A percentile compares a stretch with the other conserved stretches of the same genome.
Conservation (phyloP, 805 yeast species). For the Pichia occidentalis region DNA sequence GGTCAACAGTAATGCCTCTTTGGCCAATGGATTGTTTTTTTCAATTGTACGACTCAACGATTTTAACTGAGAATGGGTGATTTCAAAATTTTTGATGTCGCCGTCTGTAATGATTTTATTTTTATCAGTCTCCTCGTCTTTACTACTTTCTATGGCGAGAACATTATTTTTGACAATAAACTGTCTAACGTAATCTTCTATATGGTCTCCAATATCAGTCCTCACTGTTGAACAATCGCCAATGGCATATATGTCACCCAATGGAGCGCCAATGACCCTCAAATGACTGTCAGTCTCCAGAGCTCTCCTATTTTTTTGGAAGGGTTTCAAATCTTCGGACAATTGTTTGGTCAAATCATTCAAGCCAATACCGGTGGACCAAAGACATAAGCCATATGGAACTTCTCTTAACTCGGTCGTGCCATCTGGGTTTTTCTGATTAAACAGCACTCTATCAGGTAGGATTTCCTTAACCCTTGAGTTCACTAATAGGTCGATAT, state of each 20-base stretch:
- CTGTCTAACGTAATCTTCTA: conserved; percentile 94
- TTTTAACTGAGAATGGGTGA: conserved; percentile 42
- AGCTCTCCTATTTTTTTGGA: conserved; percentile 61
- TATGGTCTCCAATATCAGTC: conserved; percentile 60
- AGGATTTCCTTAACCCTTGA: conserved; percentile 85
- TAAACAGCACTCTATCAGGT: conserved; percentile 53
- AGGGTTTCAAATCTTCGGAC: conserved; percentile 38
- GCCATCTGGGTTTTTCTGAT: conserved; percentile 39
- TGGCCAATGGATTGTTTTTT: conserved; percentile 49
- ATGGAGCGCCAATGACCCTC: conserved; percentile 61
- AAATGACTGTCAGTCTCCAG: conserved; percentile 70
- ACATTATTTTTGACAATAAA: conserved; percentile 89
- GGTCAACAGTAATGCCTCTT: conserved; percentile 46
- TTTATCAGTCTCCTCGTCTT: conserved; percentile 36
- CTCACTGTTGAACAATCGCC: conserved; percentile 64
- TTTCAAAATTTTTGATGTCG: conserved; percentile 42
- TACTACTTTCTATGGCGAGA: conserved; percentile 31
- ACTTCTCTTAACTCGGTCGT: conserved; percentile 40
- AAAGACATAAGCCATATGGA: conserved; percentile 62
- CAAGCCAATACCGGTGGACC: conserved; percentile 75
- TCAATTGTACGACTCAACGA: conserved; percentile 43
- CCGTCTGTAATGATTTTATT: conserved; percentile 39
- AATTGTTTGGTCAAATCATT: conserved; percentile 54
- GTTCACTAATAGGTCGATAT: conserved; percentile 70
- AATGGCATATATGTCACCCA: conserved; percentile 64